These are phyloP conservation scores for Hyaloscypha finlandica DNA, from an alignment of 495 filamentous ascomycete genomes.

Conservation along the genomic window DNA sequence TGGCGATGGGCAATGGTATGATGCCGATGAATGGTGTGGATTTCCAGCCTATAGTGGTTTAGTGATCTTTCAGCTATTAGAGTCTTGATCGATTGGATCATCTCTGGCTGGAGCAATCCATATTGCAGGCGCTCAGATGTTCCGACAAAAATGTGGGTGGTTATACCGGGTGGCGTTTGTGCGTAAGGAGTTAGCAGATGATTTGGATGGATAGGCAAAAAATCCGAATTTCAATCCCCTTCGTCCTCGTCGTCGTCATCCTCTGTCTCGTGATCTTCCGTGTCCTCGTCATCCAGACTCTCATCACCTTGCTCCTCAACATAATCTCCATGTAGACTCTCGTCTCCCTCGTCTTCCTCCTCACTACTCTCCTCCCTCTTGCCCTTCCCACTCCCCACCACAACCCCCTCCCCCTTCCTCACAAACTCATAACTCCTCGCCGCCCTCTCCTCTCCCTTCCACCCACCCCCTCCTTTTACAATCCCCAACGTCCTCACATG, in stretches of 20 bases:
- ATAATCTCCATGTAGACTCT: conserved; percentile 11
- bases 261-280: not conserved
- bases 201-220: conserved; percentile 8
- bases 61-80: not conserved
- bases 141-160: conserved; percentile 5
- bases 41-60: conserved; percentile 26
- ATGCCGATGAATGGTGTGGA: conserved; percentile 17
- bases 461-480: conserved; percentile 59
- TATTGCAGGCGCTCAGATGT: not conserved
- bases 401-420: conserved; percentile 52
- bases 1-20: conserved; percentile 12
- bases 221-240: conserved; percentile 21
- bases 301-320: conserved; percentile 11
- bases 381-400: conserved; percentile 33
- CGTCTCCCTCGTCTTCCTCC: conserved; percentile 15
- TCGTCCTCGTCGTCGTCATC: conserved; percentile 9
- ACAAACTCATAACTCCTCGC: conserved; percentile 82
- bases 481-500: conserved; percentile 88
- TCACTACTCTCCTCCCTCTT: conserved; percentile 50
- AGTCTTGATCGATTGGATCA: too few relatives aligned
- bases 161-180: conserved; percentile 15
- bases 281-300: conserved; percentile 6
- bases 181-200: conserved; percentile 2
- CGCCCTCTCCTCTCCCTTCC: conserved; percentile 77
- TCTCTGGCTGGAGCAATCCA: not conserved